phyloP scores from a whole-genome alignment of 805 yeast species.

The Nematodospora valgi region DNA sequence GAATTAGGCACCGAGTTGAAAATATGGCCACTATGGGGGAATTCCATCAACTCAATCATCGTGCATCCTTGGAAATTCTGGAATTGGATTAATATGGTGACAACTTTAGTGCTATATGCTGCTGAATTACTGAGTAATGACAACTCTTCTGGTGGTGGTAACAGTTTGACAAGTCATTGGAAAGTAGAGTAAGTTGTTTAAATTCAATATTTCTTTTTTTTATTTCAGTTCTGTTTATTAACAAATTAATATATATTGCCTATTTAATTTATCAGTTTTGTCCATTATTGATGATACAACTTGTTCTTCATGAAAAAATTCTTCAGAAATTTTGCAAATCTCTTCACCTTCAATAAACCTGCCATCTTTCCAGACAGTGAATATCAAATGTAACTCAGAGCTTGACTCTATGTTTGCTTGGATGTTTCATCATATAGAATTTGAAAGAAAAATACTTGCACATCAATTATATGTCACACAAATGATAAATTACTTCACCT shows the following conservation, averaged over 20 bases:
- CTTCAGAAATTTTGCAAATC: conserved; percentile 56
- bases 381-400: conserved; percentile 53
- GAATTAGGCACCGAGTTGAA: conserved; percentile 62
- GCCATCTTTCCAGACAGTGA: conserved; percentile 48
- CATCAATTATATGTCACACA: conserved; percentile 2
- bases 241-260: background rate
- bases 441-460: background rate
- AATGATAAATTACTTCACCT: conserved; percentile 17
- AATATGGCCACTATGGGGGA: conserved; percentile 61
- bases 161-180: conserved; percentile 44
- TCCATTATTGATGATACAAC: background rate
- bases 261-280: background rate
- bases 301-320: conserved; percentile 3
- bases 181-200: conserved; percentile 35
- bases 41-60: conserved; percentile 18
- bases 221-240: too few relatives aligned
- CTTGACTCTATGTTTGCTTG: conserved; percentile 87
- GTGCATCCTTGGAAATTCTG: conserved; percentile 90
- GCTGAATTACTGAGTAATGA: conserved; percentile 60
- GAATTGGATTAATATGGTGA: conserved; percentile 92
- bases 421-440: conserved; percentile 63
- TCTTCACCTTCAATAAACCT: conserved; percentile 53
- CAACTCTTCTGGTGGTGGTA: conserved; percentile 23
- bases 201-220: background rate
- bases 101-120: conserved; percentile 74